phyloP scores from a whole-genome alignment of 2,329 filamentous ascomycete species.

The Pezicula neosporulosa region DNA sequence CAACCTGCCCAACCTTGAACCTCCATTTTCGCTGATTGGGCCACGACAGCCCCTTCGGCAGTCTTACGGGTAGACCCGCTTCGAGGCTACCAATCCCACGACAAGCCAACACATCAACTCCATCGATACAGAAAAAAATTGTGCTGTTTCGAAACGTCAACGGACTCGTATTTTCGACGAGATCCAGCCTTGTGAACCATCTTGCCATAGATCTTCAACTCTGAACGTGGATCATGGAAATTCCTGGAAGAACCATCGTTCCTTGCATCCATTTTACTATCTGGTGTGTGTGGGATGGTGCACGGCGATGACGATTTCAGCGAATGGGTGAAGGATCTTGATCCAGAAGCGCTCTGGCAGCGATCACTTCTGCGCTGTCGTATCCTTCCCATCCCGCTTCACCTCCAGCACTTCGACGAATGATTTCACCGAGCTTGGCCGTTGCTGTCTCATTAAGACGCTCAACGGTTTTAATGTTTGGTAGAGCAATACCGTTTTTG shows the following conservation, averaged over 20 bases:
- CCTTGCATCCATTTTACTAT: background rate
- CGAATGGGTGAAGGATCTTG: conserved; percentile 24
- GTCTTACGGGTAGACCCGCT: no score
- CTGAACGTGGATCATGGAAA: background rate
- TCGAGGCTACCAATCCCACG: no score
- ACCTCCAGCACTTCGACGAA: conserved; percentile 56
- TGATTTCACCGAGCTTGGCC: conserved; percentile 71
- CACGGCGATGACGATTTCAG: conserved; percentile 13
- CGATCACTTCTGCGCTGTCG: conserved; percentile 66
- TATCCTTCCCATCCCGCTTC: conserved; percentile 72
- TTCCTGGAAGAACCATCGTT: background rate
- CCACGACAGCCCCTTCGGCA: no score
- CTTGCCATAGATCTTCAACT: background rate
- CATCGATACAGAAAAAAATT: no score
- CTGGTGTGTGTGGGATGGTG: background rate
- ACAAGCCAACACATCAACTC: no score
- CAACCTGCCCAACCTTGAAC: background rate
- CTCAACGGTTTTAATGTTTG: conserved; percentile 56
- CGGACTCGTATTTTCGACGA: background rate
- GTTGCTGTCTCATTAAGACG: conserved; percentile 71
- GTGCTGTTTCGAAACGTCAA: background rate
- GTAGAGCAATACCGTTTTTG: conserved; percentile 45
- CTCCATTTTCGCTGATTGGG: background rate
- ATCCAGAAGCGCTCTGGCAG: conserved; percentile 53
- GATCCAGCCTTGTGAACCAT: background rate